Evolutionary conservation across 805 yeast species (phyloP).

Genomic region (Saccharomycopsis lassenensis): DNA sequence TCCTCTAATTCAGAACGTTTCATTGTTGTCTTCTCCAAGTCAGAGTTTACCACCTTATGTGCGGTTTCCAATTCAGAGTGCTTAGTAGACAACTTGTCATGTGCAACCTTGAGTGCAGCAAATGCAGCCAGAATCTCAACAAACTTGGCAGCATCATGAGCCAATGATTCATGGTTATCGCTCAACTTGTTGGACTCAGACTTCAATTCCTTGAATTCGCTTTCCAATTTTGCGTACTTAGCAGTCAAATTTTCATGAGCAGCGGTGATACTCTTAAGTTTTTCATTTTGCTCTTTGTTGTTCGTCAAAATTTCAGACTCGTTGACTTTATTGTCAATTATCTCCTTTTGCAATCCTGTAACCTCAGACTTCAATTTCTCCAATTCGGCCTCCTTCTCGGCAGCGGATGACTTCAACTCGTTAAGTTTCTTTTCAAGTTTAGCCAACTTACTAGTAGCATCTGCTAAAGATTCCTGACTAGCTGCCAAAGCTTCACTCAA

Average conservation of each 20-base stretch:
- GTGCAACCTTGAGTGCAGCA: conserved; percentile 14
- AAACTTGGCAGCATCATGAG: conserved; percentile 9
- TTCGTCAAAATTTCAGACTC: conserved; percentile 8
- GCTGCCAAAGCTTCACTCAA: too few relatives aligned
- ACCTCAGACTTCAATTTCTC: conserved; percentile 1
- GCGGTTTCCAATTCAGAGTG: conserved; percentile 24
- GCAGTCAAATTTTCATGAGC: conserved; percentile 3
- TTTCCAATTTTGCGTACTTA: too few relatives aligned
- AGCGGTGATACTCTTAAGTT: not conserved
- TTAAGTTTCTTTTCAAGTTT: conserved; percentile 1
- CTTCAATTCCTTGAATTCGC: not conserved
- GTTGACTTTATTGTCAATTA: conserved; percentile 10
- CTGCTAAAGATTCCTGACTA: too few relatives aligned
- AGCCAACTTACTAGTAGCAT: too few relatives aligned
- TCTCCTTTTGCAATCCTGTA: conserved; percentile 8
- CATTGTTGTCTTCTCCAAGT: too few relatives aligned
- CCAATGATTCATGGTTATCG: conserved; percentile 2
- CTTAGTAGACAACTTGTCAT: conserved; percentile 22
- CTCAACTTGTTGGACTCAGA: not conserved
- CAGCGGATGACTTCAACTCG: not conserved
- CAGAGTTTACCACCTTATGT: too few relatives aligned
- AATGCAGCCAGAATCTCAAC: conserved; percentile 15
- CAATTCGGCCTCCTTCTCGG: conserved; percentile 2
- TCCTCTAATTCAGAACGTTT: conserved; percentile 4
- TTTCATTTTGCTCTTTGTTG: not conserved